Base-by-base conservation (phyloP, 495 filamentous ascomycete species). In the Elaphomyces granulatus region DNA sequence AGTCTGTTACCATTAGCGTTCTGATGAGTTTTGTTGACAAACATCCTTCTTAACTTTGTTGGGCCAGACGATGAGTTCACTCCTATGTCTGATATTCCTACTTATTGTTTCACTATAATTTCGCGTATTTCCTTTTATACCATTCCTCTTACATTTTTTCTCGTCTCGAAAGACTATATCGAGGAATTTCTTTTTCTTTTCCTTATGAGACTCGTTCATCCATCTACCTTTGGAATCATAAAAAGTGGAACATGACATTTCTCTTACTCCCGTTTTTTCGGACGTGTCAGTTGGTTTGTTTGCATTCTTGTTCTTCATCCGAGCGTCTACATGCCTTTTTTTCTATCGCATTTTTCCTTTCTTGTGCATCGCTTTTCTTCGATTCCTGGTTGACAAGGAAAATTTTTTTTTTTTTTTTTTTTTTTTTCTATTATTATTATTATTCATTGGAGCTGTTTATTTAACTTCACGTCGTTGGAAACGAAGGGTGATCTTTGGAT, bases 351-450 rank as follows among this genome's bases (percentile, higher is more conserved):
- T 6, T 28, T 6, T 12, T 41, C 39, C 17, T 20, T 41, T 41
- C 39, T 41, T 17, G 34, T 41, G 39, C 34, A 41, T 40, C 37
- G 33, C 34, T 41, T 41, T 41, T 15, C 33, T 18, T 34, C 15
- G 14, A 4, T 33, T 28, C 12, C n/a, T n/a, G n/a, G n/a, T n/a
- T n/a, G n/a, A n/a, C n/a, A n/a, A n/a, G n/a, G n/a, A n/a, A n/a
- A n/a, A 12, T 28, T 12, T 12, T 12, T 4, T 15, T 32, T 20
- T 34, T n/a, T 15, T 23, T 20, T 34, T 15, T 28, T 10, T 35
- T 21, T 32, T 41, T 12, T 23, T 35, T 16, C 14, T 32, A 23
- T 41, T n/a, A 12, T 28, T 28, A 6, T 6, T 6, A 12, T 6
- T 28, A 6, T 28, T 6, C 23, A 12, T 28, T 12, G 23, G 23